These are phyloP conservation scores for Ampelocalamus luodianensis DNA, from an alignment of 176 grass and related monocot species.

Conservation along the genomic window DNA sequence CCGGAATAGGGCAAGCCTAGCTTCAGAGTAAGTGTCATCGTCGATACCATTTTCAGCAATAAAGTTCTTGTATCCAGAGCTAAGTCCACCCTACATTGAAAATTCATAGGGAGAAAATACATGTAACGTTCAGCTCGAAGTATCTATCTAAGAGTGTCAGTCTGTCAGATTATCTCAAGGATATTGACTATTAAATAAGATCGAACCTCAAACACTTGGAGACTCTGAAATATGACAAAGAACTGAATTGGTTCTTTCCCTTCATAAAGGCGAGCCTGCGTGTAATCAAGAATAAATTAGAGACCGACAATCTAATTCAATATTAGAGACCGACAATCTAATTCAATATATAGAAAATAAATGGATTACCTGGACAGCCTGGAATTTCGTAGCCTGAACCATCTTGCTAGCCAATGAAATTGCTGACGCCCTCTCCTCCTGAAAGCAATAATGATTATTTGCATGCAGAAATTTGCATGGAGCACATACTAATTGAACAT, in stretches of 20 bases:
- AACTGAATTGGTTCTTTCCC: slow-evolving; percentile 92
- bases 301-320: slow-evolving; percentile 28
- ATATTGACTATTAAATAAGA: slow-evolving; percentile 28
- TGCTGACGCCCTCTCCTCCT: slow-evolving; percentile 70
- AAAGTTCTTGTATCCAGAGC: slow-evolving; percentile 85
- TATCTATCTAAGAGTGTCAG: neutral
- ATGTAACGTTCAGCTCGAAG: neutral
- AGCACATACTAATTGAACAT: slow-evolving; percentile 8
- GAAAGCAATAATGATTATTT: slow-evolving; percentile 49
- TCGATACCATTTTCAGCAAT: slow-evolving; percentile 60
- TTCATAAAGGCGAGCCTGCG: slow-evolving; percentile 83
- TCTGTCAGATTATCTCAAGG: slow-evolving; percentile 29
- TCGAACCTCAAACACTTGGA: slow-evolving; percentile 81
- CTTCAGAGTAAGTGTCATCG: slow-evolving; percentile 84
- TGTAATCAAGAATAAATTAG: slow-evolving; percentile 47
- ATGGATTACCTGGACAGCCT: slow-evolving; percentile 72
- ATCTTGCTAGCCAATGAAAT: slow-evolving; percentile 79
- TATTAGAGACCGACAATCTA: slow-evolving; percentile 36
- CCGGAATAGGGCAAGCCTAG: slow-evolving; percentile 77
- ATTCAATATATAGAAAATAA: slow-evolving; percentile 30
- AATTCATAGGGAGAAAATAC: slow-evolving; percentile 16
- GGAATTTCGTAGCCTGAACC: slow-evolving; percentile 81
- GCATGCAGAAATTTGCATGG: slow-evolving; percentile 6
- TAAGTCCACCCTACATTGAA: slow-evolving; percentile 76
- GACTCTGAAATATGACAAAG: slow-evolving; percentile 92